phyloP scores from a whole-genome alignment of 208 protist genomes.

The Trypanosomatidae sp. region DNA sequence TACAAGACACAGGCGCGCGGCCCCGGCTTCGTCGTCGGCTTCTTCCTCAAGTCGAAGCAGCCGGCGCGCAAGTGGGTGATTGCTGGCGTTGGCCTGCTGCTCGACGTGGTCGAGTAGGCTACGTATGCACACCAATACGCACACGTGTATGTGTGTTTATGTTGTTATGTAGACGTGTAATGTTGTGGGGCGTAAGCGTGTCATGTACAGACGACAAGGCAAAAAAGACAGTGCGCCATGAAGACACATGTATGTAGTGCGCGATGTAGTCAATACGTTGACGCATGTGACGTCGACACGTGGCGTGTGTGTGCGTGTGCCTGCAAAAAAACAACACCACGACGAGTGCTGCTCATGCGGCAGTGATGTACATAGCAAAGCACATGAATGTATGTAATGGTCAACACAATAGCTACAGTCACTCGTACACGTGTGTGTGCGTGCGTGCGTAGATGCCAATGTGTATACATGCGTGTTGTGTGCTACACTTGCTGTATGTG shows the following conservation, averaged over 20 bases:
- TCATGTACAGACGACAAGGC: too few species aligned
- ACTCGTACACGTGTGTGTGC: too few species aligned
- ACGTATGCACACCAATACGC: constrained; percentile 1
- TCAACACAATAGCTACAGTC: too few species aligned
- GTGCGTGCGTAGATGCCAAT: too few species aligned
- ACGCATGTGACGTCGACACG: constrained; percentile 1
- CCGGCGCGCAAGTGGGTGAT: constrained; percentile 94
- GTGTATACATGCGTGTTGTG: too few species aligned
- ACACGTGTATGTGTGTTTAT: too few species aligned
- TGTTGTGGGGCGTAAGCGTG: background rate
- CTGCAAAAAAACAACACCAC: too few species aligned
- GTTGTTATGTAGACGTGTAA: background rate
- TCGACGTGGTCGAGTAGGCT: constrained; percentile 90
- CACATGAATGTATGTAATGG: too few species aligned
- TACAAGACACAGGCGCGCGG: constrained; percentile 95
- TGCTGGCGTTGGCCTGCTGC: constrained; percentile 93
- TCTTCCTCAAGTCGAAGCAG: constrained; percentile 93
- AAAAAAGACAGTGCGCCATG: background rate
- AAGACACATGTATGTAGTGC: background rate
- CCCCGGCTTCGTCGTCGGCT: constrained; percentile 92
- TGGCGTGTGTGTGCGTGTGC: too few species aligned
- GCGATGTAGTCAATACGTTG: background rate
- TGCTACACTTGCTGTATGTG: too few species aligned
- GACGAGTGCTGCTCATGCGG: too few species aligned
- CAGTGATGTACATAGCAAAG: too few species aligned